A percentile compares a stretch with the other conserved stretches of the same genome.
Conservation (phyloP, 208 protist genomes). For the Phytomonas francai region DNA sequence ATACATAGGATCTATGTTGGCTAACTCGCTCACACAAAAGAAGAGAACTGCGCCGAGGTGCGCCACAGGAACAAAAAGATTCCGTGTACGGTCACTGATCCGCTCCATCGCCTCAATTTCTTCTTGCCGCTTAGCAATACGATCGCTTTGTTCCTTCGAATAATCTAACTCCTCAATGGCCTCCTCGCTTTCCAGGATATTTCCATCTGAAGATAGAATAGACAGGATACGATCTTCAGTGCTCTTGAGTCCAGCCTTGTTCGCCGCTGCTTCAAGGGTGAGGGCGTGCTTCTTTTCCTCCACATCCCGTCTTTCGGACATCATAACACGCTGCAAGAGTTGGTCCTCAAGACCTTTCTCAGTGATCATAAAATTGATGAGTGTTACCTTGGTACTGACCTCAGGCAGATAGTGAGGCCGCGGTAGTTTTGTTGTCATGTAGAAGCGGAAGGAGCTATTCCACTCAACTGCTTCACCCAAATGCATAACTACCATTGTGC, state of each 20-base stretch:
- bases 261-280: slow-evolving; percentile 87
- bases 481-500: slow-evolving; percentile 85
- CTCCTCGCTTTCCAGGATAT: slow-evolving; percentile 94
- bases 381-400: slow-evolving; percentile 93
- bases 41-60: slow-evolving; percentile 93
- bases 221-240: slow-evolving; percentile 90
- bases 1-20: slow-evolving; percentile 96
- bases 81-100: slow-evolving; percentile 94
- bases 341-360: slow-evolving; percentile 94
- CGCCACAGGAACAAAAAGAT: slow-evolving; percentile 92
- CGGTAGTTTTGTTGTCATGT: slow-evolving; percentile 97
- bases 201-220: slow-evolving; percentile 82
- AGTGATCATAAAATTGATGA: slow-evolving; percentile 98
- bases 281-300: slow-evolving; percentile 95
- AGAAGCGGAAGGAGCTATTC: slow-evolving; percentile 94
- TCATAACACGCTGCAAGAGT: slow-evolving; percentile 93
- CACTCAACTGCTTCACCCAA: slow-evolving; percentile 96
- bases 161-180: slow-evolving; percentile 92
- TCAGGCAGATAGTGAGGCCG: slow-evolving; percentile 97
- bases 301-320: slow-evolving; percentile 91
- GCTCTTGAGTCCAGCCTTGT: slow-evolving; percentile 80
- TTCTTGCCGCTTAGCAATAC: slow-evolving; percentile 91
- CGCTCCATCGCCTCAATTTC: slow-evolving; percentile 95
- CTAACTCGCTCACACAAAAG: slow-evolving; percentile 97
- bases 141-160: slow-evolving; percentile 93